These are phyloP conservation scores for Verticillium nubilum DNA, from an alignment of 2,329 filamentous ascomycete genomes.

Conservation along the genomic window DNA sequence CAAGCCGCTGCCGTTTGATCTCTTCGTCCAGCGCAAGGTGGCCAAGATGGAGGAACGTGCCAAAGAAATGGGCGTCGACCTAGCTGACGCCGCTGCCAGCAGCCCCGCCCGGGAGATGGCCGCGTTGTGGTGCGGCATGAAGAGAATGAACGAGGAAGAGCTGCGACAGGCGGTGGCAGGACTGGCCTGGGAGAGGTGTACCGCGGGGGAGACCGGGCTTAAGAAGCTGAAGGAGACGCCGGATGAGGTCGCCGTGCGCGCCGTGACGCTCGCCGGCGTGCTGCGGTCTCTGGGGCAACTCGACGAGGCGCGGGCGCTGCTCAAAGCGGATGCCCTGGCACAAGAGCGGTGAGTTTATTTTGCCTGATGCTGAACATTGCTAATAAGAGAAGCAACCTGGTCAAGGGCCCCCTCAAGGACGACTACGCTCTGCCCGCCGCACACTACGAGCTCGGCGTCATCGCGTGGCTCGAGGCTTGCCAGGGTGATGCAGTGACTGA, in stretches of 20 bases:
- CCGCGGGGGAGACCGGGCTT: slow-evolving; percentile 33
- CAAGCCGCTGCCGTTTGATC: slow-evolving; percentile 81
- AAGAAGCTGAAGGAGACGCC: slow-evolving; percentile 43
- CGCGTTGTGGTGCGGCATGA: slow-evolving; percentile 87
- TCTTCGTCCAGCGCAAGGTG: slow-evolving; percentile 78
- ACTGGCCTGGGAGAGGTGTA: slow-evolving; percentile 62
- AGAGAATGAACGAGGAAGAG: slow-evolving; percentile 66
- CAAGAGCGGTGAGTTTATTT: slow-evolving; percentile 51
- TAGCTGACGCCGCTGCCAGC: slow-evolving; percentile 76
- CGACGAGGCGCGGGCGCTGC: slow-evolving; percentile 57
- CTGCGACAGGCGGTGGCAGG: slow-evolving; percentile 57
- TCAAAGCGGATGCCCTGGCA: slow-evolving; percentile 59
- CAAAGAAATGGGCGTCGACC: slow-evolving; percentile 57
- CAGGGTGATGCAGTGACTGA: slow-evolving; percentile 15
- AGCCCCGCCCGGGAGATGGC: slow-evolving; percentile 86
- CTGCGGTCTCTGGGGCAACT: slow-evolving; percentile 57
- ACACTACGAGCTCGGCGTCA: slow-evolving; percentile 80
- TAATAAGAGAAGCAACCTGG: slow-evolving; percentile 17
- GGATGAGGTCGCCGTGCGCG: slow-evolving; percentile 60
- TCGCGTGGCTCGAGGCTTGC: slow-evolving; percentile 67
- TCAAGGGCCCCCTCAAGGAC: slow-evolving; percentile 58
- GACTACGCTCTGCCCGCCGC: slow-evolving; percentile 70
- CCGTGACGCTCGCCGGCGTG: slow-evolving; percentile 61
- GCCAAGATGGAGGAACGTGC: slow-evolving; percentile 81
- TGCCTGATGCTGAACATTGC: not conserved